A percentile compares a stretch with the other conserved stretches of the same genome.
phyloP scores from a whole-genome alignment of 2,329 filamentous ascomycete genomes.

The Lasiodiplodia gonubiensis region DNA sequence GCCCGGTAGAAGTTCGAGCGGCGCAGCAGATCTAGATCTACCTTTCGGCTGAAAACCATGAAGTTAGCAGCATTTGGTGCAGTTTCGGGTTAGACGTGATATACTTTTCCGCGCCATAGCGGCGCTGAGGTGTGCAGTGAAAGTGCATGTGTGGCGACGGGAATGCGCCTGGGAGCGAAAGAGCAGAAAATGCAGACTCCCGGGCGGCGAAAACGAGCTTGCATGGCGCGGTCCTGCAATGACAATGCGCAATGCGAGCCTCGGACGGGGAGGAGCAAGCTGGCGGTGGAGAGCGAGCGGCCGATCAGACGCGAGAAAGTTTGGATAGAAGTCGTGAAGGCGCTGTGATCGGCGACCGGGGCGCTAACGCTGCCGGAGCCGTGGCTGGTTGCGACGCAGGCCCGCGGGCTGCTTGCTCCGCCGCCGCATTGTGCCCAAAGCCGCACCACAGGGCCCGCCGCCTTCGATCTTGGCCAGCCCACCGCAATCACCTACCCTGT shows the following conservation, averaged over 20 bases:
- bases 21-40: too few species aligned
- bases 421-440: conserved; percentile 12
- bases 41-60: neutral
- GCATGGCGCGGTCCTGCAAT: neutral
- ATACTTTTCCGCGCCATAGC: neutral
- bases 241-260: neutral
- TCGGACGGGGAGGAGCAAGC: neutral
- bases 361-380: neutral
- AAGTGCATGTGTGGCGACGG: neutral
- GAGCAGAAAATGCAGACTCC: conserved; percentile 51
- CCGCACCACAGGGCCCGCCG: conserved; percentile 23
- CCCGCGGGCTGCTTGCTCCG: neutral
- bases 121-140: conserved; percentile 17
- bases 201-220: conserved; percentile 32
- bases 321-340: neutral
- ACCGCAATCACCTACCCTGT: conserved; percentile 20
- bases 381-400: neutral
- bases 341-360: conserved; percentile 28
- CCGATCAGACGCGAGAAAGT: neutral
- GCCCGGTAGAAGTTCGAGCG: too few species aligned
- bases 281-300: neutral
- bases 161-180: conserved; percentile 18
- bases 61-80: neutral
- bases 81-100: too few species aligned
- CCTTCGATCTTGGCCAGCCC: conserved; percentile 22